Evolutionary conservation across 331 rosid genomes (phyloP).

Genomic region (Acacia pycnantha): DNA sequence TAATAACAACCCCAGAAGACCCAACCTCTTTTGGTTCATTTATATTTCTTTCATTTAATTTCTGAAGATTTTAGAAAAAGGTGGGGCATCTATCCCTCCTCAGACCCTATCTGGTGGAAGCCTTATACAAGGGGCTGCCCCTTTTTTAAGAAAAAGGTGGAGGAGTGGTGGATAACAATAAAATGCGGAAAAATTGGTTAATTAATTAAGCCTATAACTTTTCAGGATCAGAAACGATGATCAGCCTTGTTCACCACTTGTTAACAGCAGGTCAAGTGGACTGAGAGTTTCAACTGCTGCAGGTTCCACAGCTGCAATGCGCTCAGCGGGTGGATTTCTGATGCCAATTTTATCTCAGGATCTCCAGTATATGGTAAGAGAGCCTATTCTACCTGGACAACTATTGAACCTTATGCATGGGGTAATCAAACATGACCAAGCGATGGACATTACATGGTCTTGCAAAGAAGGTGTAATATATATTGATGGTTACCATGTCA

Average conservation of each 20-base stretch:
- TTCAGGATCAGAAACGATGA: conserved; percentile 63
- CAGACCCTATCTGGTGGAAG: too few species aligned
- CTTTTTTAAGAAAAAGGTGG: background rate
- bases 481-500: conserved; percentile 75
- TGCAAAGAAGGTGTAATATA: conserved; percentile 61
- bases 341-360: conserved; percentile 72
- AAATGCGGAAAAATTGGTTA: background rate
- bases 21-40: conserved; percentile 7
- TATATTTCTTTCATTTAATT: background rate
- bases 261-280: conserved; percentile 85
- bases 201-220: conserved; percentile 18
- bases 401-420: conserved; percentile 61
- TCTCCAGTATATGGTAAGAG: conserved; percentile 93
- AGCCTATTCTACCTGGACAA: conserved; percentile 61
- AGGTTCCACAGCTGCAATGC: conserved; percentile 98
- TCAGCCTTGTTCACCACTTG: conserved; percentile 43
- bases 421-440: conserved; percentile 45
- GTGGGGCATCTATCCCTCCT: too few species aligned
- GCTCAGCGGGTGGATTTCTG: conserved; percentile 78
- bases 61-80: background rate
- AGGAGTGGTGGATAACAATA: background rate
- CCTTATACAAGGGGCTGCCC: too few species aligned
- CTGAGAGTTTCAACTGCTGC: conserved; percentile 86
- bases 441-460: conserved; percentile 56
- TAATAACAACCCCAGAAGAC: conserved; percentile 28